A percentile compares a stretch with the other conserved stretches of the same genome.
Conservation (phyloP, 140 eudicot genomes). For the Flaveria floridana region DNA sequence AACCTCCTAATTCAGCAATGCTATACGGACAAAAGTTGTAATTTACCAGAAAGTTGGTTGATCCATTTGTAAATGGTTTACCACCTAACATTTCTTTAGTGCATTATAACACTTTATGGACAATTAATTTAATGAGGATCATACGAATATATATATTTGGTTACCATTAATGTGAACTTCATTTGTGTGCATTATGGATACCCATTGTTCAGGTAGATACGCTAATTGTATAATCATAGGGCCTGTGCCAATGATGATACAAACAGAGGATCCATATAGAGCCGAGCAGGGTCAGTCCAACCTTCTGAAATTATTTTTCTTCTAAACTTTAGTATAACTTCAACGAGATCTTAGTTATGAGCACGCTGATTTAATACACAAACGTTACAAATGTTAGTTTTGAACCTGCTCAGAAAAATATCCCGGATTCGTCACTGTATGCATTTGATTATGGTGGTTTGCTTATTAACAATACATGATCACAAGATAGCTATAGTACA, state of each 20-base stretch:
- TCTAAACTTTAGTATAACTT: not conserved
- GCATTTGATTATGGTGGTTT: not conserved
- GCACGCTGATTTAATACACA: not conserved
- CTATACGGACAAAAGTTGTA: not conserved
- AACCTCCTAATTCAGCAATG: not conserved
- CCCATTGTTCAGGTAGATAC: not conserved
- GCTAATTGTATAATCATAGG: not conserved
- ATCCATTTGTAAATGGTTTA: not conserved
- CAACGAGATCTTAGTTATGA: not conserved
- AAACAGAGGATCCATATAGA: not conserved
- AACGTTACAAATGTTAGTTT: not conserved
- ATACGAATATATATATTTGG: not conserved
- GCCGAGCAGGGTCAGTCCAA: not conserved
- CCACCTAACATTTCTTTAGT: not conserved
- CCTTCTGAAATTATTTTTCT: not conserved
- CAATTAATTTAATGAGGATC: too few species aligned
- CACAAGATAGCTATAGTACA: not conserved
- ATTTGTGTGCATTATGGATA: not conserved
- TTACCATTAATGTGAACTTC: not conserved
- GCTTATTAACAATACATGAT: not conserved
- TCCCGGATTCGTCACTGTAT: not conserved
- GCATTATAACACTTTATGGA: not conserved
- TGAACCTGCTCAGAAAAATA: constrained; percentile 1
- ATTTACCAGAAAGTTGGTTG: not conserved
- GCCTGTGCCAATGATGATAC: not conserved